Evolutionary conservation across 2,329 filamentous ascomycete species (phyloP).

Genomic region (Cytospora schulzeri): DNA sequence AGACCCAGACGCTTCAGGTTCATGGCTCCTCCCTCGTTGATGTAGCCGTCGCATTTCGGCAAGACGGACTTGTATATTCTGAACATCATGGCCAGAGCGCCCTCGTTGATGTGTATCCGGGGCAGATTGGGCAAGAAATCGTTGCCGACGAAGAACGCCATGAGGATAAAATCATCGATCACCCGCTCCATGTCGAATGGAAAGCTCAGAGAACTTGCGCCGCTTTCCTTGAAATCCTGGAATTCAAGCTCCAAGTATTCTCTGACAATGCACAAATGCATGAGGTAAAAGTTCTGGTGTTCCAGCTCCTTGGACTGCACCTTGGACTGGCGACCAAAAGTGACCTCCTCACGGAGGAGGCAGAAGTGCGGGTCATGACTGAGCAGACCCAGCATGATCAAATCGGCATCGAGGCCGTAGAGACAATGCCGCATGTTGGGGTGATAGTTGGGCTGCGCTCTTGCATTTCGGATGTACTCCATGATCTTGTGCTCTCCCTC

Average conservation of each 20-base stretch:
- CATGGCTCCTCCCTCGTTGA: conserved; percentile 93
- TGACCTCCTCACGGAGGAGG: conserved; percentile 94
- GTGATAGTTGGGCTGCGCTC: conserved; percentile 91
- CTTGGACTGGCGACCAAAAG: conserved; percentile 86
- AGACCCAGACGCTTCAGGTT: conserved; percentile 78
- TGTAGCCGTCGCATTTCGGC: conserved; percentile 86
- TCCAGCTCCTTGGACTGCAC: conserved; percentile 94
- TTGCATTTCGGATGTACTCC: conserved; percentile 98
- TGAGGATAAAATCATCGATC: conserved; percentile 98
- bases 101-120: conserved; percentile 97
- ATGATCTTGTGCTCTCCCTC: conserved; percentile 99
- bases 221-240: conserved; percentile 80
- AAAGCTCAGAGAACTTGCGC: conserved; percentile 62
- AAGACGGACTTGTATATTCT: conserved; percentile 90
- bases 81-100: conserved; percentile 95
- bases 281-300: conserved; percentile 97
- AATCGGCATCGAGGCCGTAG: conserved; percentile 93
- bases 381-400: conserved; percentile 97
- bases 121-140: conserved; percentile 98
- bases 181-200: conserved; percentile 91
- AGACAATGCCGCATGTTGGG: conserved; percentile 94
- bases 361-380: conserved; percentile 99
- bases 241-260: conserved; percentile 98
- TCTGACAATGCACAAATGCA: conserved; percentile 95
- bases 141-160: conserved; percentile 99